Evolutionary conservation across 2,329 filamentous ascomycete species (phyloP).

Genomic region (Coniochaeta prunicola): DNA sequence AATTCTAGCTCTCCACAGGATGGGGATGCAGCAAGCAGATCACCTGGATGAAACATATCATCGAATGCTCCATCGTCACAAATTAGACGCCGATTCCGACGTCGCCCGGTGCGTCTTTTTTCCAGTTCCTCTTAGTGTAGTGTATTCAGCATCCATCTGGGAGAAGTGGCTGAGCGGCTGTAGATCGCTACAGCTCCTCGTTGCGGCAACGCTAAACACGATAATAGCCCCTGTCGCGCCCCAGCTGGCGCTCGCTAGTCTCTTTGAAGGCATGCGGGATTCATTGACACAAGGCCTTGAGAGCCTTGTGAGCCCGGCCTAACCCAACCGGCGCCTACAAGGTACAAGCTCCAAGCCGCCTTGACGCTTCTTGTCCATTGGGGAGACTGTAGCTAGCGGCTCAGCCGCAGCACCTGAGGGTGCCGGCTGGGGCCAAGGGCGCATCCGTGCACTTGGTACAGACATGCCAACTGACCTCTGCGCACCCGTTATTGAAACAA

Average conservation of each 20-base stretch:
- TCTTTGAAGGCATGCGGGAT: background rate
- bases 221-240: background rate
- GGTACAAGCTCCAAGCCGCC: background rate
- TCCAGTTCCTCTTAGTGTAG: too few species aligned
- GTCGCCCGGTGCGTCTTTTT: too few species aligned
- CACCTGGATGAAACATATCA: background rate
- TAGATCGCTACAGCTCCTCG: background rate
- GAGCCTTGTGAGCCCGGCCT: background rate
- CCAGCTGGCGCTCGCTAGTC: background rate
- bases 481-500: background rate
- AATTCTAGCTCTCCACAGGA: too few species aligned
- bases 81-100: too few species aligned
- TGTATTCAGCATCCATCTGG: background rate
- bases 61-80: background rate
- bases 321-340: background rate
- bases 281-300: background rate
- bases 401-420: background rate
- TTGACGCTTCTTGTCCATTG: background rate
- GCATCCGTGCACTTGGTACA: background rate
- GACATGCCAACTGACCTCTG: background rate
- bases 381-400: background rate
- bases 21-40: background rate
- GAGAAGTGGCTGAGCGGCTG: background rate
- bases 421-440: background rate
- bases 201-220: background rate